Evolutionary conservation across 2,329 filamentous ascomycete species (phyloP), one percentile per base, ranked within the genome.

Genomic region (Fusarium mangiferae): DNA sequence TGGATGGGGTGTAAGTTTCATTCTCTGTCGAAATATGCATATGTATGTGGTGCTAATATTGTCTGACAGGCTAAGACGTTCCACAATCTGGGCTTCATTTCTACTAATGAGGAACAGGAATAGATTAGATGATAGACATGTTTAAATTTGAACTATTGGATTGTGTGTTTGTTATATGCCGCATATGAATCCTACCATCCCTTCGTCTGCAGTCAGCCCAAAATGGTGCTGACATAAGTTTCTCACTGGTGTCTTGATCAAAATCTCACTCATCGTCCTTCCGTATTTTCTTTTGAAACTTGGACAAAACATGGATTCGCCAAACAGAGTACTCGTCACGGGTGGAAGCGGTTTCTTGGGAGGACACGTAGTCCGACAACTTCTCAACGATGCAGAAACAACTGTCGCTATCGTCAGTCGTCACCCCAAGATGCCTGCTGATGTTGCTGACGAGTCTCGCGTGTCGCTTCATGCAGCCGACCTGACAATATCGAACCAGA

Each of bases 261-360:
- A 30, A n/a, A 48, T 26, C 55, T 36, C 10, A 48, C 39, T 3
- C 17, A 45, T 22, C 28, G 1, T 30, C 28, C 8, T 30, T 30
- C 28, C 28, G 6, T 30, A 30, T 30, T 30, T 30, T 30, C 28
- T 30, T 30, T 28, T 30, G 9, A 30, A 30, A 10, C 9, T 30
- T 30, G 28, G 3, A 30, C 8, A 30, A 30, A 30, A 30, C 28
- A 30, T 30, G 28, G 28, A 30, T 30, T 30, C 30, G 6, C 5
- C 15, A 35, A 44, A 8, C n/a, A 52, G 36, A 11, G 15, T 66
- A 18, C 20, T 66, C 1, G 36, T 58, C 18, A 66, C 64, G 0
- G 64, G 64, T 0, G 64, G 64, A 38, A 66, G 61, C 10, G 64
- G 64, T 2, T 66, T 66, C 18, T 17, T 66, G 2, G 64, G 64